Evolutionary conservation across 495 filamentous ascomycete genomes (phyloP), one percentile per base, ranked within the genome.

Genomic region (Penicillium ucsense): DNA sequence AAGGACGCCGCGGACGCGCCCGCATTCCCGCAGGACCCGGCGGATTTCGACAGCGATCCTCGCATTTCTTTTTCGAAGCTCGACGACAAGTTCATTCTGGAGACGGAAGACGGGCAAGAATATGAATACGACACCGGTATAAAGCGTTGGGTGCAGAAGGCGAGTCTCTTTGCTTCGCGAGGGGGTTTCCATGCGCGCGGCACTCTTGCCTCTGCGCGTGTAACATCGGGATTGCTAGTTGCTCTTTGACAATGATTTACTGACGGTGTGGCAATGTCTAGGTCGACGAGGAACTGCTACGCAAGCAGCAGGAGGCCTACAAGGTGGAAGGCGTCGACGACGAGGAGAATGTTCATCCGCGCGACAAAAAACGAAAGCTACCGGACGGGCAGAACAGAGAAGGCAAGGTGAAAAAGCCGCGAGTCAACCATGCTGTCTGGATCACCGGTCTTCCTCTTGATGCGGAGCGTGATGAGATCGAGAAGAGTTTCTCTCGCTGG

Each of bases 391-490:
- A 68, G 59, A 55, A 54, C 35, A 61, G 61, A 9, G 56, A 57
- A 34, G 77, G 82, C 57, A 83, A 83, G 53, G 48, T 62, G 31
- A 82, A 82, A 60, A 75, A 79, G 56, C 77, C 76, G 33, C 77
- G 83, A 45, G 78, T 88, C 47, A 98, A 97, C 60, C 91, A 84
- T 3, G 94, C 92, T 20, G 75, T 99, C 42, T 99, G 86, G 63
- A 81, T 97, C 35, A 94, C 88, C 3, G 84, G 81, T 8, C 78
- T 99, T 4, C 94, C 94, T 1, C 65, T 72, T 11, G 86, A 97
- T 57, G 82, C 76, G 12, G 82, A 81, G 0, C 71, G 82, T 20
- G 82, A 89, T 6, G 94, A 99, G 63, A 80, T 98, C 27, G 74
- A 79, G 47, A 75, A 86, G 8, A 75, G 85, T 29, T 99, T 99